Conservation (phyloP, 2,329 filamentous ascomycete genomes). For the Penicillium sp. region DNA sequence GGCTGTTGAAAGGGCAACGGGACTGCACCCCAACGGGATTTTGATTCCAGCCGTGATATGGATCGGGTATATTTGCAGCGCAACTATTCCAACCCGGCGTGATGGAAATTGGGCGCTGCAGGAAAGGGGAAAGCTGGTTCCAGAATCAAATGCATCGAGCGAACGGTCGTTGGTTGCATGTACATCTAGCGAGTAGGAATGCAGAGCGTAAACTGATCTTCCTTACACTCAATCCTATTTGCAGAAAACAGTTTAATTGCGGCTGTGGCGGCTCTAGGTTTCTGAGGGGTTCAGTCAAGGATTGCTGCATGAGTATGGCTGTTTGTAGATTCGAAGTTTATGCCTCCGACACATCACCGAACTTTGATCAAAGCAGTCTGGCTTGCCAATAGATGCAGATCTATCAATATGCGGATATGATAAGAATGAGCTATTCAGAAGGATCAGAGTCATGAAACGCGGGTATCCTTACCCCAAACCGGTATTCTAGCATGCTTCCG, state of each 20-base stretch:
- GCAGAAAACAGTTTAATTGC: neutral
- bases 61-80: slow-evolving; percentile 12
- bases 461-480: slow-evolving; percentile 4
- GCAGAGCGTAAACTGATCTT: neutral
- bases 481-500: slow-evolving; percentile 5
- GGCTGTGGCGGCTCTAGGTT: neutral
- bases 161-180: neutral
- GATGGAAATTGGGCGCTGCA: slow-evolving; percentile 6
- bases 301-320: slow-evolving; percentile 1
- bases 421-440: neutral
- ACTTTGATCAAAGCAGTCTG: neutral
- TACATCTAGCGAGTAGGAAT: neutral
- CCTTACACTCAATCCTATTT: neutral
- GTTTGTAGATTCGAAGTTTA: neutral
- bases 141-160: neutral
- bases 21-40: slow-evolving; percentile 10
- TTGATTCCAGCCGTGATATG: slow-evolving; percentile 4
- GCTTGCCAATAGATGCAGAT: neutral
- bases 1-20: neutral
- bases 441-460: neutral
- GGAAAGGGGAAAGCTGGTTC: neutral
- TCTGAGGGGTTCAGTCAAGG: neutral
- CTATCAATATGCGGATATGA: neutral
- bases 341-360: neutral
- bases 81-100: slow-evolving; percentile 5